Evolutionary conservation across 306 rosid species (phyloP), one percentile per base, ranked within the genome.

Genomic region (Dryas octopetala): DNA sequence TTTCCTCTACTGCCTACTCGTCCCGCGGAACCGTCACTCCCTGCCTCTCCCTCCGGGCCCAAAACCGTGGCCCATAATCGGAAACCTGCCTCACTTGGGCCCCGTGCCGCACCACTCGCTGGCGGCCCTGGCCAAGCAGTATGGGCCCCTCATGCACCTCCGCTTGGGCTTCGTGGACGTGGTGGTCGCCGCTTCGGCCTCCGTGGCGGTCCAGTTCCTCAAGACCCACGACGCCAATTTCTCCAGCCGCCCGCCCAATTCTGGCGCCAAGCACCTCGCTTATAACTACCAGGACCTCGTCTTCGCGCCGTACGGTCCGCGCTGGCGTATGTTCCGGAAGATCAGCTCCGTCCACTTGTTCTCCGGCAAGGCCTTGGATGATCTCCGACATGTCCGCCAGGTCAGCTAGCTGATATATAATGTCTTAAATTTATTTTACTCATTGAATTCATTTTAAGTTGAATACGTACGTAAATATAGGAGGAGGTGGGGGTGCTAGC

Each of bases 211-310:
- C 11, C 93, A 90, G 38, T 86, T 94, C 72, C 71, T 94, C 69
- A 94, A 94, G 75, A 51, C 71, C 58, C 92, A 86, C 55, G 97
- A 90, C 44, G 76, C 86, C 1, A 94, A 94, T 58, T 94, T 93
- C 86, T 79, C 85, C 0, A 88, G 88, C 82, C 85, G 98, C 51
- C 98, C 98, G 0, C 98, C 96, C 0, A 91, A 87, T 73, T 82
- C 96, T 5, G 97, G 91, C 0, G 95, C 93, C 5, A 91, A 88
- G 79, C 58, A 88, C 70, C 71, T 90, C 3, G 91, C 87, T 2
- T 94, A 94, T 48, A 91, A 90, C 58, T 90, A 90, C 73, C 91
- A 91, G 46, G 97, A 94, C 68, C 78, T 94, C 6, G 98, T 91
- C 8, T 91, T 94, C 17, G 87, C 89, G 0, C 97, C 98, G 1